Base-by-base conservation (phyloP, 768 basidiomycete genomes). In the Tulasnella sp. region DNA sequence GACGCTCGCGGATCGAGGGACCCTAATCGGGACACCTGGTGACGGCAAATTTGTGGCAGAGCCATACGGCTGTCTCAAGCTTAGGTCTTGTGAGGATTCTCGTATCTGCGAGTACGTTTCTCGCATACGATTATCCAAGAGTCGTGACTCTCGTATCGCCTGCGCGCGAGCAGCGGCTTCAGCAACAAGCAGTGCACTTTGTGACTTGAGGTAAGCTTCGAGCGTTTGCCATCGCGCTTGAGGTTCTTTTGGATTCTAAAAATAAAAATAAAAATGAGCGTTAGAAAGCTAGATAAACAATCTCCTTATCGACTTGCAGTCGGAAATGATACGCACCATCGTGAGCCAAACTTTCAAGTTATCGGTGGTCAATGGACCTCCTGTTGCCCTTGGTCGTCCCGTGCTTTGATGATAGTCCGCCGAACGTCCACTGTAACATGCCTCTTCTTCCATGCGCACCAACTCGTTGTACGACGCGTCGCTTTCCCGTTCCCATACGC, bases 401-500 rank as follows among this genome's bases (percentile, higher is more conserved):
- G 82, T 82, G 32, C 41, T 29, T 34, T 59, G 27, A 34, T 58
- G n/a, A 34, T 41, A 42, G 23, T 43, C 24, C 27, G 38, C 29
- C 30, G 19, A 19, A 32, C 9, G 15, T 49, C 47, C 26, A 19
- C 50, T 30, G 8, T 49, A 42, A 41, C 82, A 82, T 58, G 88
- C 88, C 51, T 88, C 86, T 32, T 75, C 73, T 66, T 94, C 92
- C 63, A 83, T 76, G 61, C 76, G 73, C 62, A 84, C 74, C 23
- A 94, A 73, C 42, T 98, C 94, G 41, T 88, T 81, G 59, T 79
- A 95, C 29, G 79, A 74, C 10, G 77, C 81, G 68, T 99, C 95
- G 68, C 90, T 93, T 63, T 85, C 85, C 41, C 96, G 78, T 0
- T 88, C 90, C 96, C 96, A 99, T 7, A 87, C 79, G 1, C 92